phyloP scores from a whole-genome alignment of 495 filamentous ascomycete genomes.

The Hyphodiscus hymeniophilus region DNA sequence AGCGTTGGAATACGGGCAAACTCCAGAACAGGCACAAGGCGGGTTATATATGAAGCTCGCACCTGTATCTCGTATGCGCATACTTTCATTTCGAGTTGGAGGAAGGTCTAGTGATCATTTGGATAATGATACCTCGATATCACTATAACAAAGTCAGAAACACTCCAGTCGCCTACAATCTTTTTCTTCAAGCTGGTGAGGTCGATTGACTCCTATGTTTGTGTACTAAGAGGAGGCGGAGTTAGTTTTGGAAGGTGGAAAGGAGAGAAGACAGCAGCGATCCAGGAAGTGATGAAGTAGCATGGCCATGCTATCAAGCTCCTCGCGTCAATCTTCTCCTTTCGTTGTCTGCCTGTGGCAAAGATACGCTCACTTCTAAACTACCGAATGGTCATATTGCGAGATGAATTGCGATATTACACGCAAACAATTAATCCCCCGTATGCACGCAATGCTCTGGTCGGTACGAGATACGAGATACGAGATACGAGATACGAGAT shows the following conservation, averaged over 20 bases:
- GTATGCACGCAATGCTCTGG: no score
- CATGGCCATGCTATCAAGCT: no score
- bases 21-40: conserved; percentile 36
- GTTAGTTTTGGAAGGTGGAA: conserved; percentile 28
- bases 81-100: conserved; percentile 50
- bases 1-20: conserved; percentile 44
- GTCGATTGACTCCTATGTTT: conserved; percentile 46
- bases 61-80: conserved; percentile 40
- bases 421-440: no score
- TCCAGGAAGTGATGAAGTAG: no score
- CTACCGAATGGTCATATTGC: no score
- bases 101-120: conserved; percentile 44
- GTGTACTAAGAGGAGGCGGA: conserved; percentile 35
- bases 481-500: no score
- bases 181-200: conserved; percentile 47
- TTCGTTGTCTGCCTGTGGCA: no score
- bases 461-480: no score
- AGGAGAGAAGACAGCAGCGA: no score
- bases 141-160: conserved; percentile 35
- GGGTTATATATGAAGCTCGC: conserved; percentile 47
- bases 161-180: conserved; percentile 45
- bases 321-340: no score
- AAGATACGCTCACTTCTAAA: no score
- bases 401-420: no score
- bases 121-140: conserved; percentile 45